Base-by-base conservation (phyloP, 768 basidiomycete species). In the Filobasidium wieringae region DNA sequence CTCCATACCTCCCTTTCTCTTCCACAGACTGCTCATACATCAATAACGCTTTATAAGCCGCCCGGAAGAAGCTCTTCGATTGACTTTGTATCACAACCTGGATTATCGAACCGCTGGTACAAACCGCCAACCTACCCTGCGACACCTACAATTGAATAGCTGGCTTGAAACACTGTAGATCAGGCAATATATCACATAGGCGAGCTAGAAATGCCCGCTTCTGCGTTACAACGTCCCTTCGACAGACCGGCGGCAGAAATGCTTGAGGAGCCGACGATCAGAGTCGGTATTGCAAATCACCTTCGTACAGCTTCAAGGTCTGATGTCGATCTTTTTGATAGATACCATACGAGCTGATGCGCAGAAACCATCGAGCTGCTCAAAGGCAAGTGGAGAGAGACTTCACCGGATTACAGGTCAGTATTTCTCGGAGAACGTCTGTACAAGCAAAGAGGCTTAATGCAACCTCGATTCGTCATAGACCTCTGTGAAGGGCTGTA, bases 351-450 rank as follows among this genome's bases (percentile, higher is more conserved):
- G 72, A 73, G 60, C 63, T 73, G 0, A 59, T 71, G 11, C 31
- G 72, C 39, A 33, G 70, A 53, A 68, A 66, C 26, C 72, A 73
- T 58, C 63, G 70, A 17, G 65, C 70, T 14, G 72, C 72, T 14
- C 72, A 73, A 41, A 56, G 72, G 45, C 70, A 70, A 55, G 72
- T 73, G 22, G 72, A 73, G 57, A 73, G 68, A 63, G 72, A 73
- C 52, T 73, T 73, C 47, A 67, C 56, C n/a, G 64, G 60, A 30
- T 63, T 73, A 6, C 68, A 69, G 33, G 71, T 73, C 41, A 30
- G 65, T 58, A 12, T 15, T 24, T 24, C 4, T 17, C 2, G 12
- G 37, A 14, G 22, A 31, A 9, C n/a, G 6, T 24, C 8, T 22
- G 40, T 12, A 11, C 29, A 30, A 5, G 11, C 24, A 41, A 40